Base-by-base conservation (phyloP, 495 filamentous ascomycete genomes). In the Diplogelasinospora grovesii region DNA sequence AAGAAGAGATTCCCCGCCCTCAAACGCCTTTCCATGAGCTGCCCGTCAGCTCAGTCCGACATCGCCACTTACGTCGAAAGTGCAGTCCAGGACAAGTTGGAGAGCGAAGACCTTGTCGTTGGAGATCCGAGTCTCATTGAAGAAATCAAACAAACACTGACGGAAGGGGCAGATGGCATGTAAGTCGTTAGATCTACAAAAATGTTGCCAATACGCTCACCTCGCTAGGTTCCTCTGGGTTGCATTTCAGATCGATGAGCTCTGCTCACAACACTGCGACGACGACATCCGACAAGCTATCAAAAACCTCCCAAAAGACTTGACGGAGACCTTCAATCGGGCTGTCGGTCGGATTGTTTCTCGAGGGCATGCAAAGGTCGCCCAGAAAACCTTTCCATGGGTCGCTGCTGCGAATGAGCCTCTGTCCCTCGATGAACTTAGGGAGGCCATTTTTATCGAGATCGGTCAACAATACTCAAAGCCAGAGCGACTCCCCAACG, bases 381-480 rank as follows among this genome's bases (percentile, higher is more conserved):
- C 33, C 33, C 18, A 16, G 33, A 36, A 36, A 36, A 36, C 33
- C 18, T 36, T 36, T 22, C 22, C 33, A 21, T 36, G 33, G 33
- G 33, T 36, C 33, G 33, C 19, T 10, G 22, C 22, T 20, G 33
- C 33, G 33, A 36, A 36, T 21, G 18, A 20, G 33, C 33, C 20
- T 36, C 33, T 36, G 16, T 21, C 33, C 9, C 33, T 36, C 20
- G 33, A 36, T 36, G 33, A 36, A 20, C 33, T 36, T 20, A 16
- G 33, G 7, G 16, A 36, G 22, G 33, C 33, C 15, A 36, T 36
- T 21, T 36, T 20, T 10, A 20, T 36, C 11, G 33, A 36, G 33
- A 36, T 36, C 22, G 33, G 33, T 20, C 33, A 36, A 36, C 7
- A 4, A 20, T 36, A 36, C 28, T 31, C 28, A 31, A 31, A 6